Conservation (phyloP, 805 yeast species). For the Jamesozyma jinghongensis region DNA sequence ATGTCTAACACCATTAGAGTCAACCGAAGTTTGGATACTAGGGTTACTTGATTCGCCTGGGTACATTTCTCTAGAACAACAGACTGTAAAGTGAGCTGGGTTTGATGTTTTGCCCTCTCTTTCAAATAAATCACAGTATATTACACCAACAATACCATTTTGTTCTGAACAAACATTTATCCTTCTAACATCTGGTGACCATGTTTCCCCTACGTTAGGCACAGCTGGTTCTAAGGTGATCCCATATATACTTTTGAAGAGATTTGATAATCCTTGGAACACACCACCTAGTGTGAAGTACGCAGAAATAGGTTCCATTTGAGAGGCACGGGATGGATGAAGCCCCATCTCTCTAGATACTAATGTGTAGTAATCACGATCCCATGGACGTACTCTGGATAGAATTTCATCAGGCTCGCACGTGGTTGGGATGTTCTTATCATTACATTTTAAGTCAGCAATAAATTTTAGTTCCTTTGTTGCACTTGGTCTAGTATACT, state of each 20-base stretch:
- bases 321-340: neutral
- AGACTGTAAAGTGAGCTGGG: conserved; percentile 94
- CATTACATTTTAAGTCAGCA: conserved; percentile 31
- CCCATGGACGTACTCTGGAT: conserved; percentile 73
- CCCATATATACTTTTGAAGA: conserved; percentile 68
- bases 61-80: conserved; percentile 79
- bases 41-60: conserved; percentile 39
- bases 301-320: conserved; percentile 29
- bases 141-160: conserved; percentile 61
- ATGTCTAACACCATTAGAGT: conserved; percentile 39
- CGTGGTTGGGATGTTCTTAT: conserved; percentile 11
- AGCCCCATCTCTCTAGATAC: neutral
- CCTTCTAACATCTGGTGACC: conserved; percentile 81
- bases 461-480: conserved; percentile 47
- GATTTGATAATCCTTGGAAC: conserved; percentile 66
- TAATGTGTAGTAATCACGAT: conserved; percentile 54
- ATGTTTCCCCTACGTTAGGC: conserved; percentile 64
- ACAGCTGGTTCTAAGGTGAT: conserved; percentile 61
- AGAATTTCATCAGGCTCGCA: conserved; percentile 32
- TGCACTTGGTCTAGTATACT: conserved; percentile 45
- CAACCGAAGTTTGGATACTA: conserved; percentile 28
- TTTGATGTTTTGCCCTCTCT: conserved; percentile 65
- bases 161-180: conserved; percentile 62
- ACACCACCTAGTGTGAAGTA: conserved; percentile 82
- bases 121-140: conserved; percentile 82